A percentile compares a stretch with the other conserved stretches of the same genome.
Conservation (phyloP, 2,329 filamentous ascomycete species). For the Diaporthe nobilis region DNA sequence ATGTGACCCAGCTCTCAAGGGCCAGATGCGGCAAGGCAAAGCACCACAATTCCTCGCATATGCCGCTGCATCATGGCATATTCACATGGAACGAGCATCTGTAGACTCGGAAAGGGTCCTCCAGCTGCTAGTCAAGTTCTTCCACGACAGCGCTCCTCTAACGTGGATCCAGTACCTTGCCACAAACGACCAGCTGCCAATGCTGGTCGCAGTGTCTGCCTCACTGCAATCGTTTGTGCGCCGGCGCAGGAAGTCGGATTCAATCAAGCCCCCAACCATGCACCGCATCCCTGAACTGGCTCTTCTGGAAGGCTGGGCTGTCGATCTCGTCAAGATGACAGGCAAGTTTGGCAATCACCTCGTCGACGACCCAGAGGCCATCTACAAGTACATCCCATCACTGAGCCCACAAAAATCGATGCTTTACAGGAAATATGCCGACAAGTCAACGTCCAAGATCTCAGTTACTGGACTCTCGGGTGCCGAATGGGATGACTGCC, state of each 20-base stretch:
- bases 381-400: constrained; percentile 47
- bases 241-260: constrained; percentile 38
- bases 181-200: background rate
- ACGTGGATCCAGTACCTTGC: constrained; percentile 48
- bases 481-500: constrained; percentile 47
- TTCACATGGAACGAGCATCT: constrained; percentile 43
- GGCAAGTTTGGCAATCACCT: constrained; percentile 46
- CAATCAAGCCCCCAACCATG: constrained; percentile 34
- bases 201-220: constrained; percentile 22
- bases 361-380: constrained; percentile 43
- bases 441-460: constrained; percentile 39
- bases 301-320: constrained; percentile 45
- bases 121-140: constrained; percentile 44
- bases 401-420: constrained; percentile 46
- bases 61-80: constrained; percentile 44
- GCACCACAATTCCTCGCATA: constrained; percentile 40
- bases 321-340: constrained; percentile 45
- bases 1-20: background rate
- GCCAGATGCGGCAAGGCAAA: background rate
- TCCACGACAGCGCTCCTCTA: constrained; percentile 42
- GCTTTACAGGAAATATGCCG: constrained; percentile 44
- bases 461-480: constrained; percentile 45
- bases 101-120: constrained; percentile 41
- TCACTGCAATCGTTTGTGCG: constrained; percentile 41
- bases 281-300: constrained; percentile 42